phyloP scores from a whole-genome alignment of 768 basidiomycete genomes.

The Trametes cingulata region DNA sequence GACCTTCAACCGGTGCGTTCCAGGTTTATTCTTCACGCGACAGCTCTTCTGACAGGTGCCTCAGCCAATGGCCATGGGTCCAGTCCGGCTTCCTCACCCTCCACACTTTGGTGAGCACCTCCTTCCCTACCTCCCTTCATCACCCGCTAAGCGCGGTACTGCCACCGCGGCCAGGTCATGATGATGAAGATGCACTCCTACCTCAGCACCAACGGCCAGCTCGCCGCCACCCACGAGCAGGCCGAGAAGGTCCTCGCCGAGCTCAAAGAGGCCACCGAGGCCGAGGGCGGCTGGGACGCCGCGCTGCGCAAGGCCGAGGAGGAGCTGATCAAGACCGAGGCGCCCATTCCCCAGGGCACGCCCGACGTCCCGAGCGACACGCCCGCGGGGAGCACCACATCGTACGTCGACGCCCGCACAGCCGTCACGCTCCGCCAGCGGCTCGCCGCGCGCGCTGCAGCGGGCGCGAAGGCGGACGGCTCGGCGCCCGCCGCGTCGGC shows the following conservation, averaged over 20 bases:
- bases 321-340: conserved; percentile 20
- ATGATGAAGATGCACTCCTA: conserved; percentile 98
- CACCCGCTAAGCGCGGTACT: not conserved
- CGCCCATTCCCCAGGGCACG: conserved; percentile 36
- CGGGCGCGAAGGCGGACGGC: not conserved
- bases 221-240: conserved; percentile 55
- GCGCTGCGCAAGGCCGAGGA: conserved; percentile 54
- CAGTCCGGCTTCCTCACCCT: conserved; percentile 89
- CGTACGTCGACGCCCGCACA: conserved; percentile 54
- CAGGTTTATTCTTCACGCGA: not conserved
- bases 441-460: conserved; percentile 31
- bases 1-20: conserved; percentile 79
- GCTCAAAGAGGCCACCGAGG: conserved; percentile 48
- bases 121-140: conserved; percentile 10
- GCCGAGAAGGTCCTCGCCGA: conserved; percentile 44
- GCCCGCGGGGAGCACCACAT: conserved; percentile 47
- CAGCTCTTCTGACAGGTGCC: not conserved
- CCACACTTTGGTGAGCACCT: conserved; percentile 70
- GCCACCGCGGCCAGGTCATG: conserved; percentile 58
- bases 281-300: conserved; percentile 67
- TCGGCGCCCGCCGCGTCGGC: not conserved
- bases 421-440: conserved; percentile 59
- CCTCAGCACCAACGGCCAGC: conserved; percentile 82
- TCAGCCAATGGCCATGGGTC: conserved; percentile 97
- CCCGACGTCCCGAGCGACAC: conserved; percentile 33